Evolutionary conservation across 2,329 filamentous ascomycete genomes (phyloP), one percentile per base, ranked within the genome.

Genomic region (Aspergillus costaricaensis): DNA sequence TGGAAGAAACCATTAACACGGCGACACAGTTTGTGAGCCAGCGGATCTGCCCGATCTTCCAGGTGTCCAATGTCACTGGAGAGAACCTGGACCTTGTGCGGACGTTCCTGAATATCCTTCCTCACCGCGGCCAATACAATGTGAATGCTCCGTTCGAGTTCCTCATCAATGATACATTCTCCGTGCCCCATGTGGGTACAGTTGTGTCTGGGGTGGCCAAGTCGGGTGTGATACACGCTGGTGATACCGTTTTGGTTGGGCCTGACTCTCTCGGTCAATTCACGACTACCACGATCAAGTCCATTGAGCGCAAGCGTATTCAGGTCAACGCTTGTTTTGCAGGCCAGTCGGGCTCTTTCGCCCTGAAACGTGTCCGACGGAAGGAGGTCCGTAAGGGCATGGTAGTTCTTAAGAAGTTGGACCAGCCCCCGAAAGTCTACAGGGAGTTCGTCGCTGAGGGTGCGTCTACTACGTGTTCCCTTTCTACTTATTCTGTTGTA

Each of bases 371-470:
- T 64, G 85, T 98, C 2, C 87, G 92, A 52, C 83, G 94, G 44
- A 96, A 94, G 75, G 94, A 98, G 67, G 94, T 99, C 0, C 86
- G 95, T 12, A 99, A 99, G 81, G 95, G 95, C 30, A 98, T 98
- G 93, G 95, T 99, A 1, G 92, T 98, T 4, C 81, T 99, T 30
- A 91, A 92, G 48, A 96, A 93, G 74, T 78, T 88, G 12, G 91
- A 96, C 55, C 87, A 87, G 56, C 83, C 90, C 64, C 86, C 89
- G 0, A 95, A 88, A 66, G 91, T 92, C 10, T 85, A 88, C 71
- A 81, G 85, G 36, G 90, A 92, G 72, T 94, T 94, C 70, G 81
- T 93, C 44, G 91, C 91, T 12, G 91, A 94, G 77, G 87, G 88
- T 88, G 78, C 67, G 76, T 17, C 25, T 19, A 19, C 47, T 27